phyloP scores from a whole-genome alignment of 768 basidiomycete genomes.

The Rhizopogon vulgaris region DNA sequence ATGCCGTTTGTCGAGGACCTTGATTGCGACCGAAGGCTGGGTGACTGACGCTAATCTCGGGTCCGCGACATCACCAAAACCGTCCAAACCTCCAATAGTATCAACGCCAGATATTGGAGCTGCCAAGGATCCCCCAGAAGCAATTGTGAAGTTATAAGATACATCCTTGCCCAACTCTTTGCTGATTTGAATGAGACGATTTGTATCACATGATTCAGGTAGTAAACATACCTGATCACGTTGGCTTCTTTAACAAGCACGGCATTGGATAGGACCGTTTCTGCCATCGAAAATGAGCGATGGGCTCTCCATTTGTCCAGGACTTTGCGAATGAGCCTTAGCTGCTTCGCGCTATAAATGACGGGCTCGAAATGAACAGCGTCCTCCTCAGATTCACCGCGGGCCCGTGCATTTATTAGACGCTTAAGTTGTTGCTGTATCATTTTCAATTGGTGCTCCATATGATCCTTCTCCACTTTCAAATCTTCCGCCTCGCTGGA shows the following conservation, averaged over 20 bases:
- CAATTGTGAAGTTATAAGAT: constrained; percentile 86
- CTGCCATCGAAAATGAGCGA: constrained; percentile 88
- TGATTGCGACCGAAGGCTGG: constrained; percentile 83
- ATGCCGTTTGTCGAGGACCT: constrained; percentile 84
- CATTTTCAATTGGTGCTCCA: constrained; percentile 81
- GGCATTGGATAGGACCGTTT: constrained; percentile 77
- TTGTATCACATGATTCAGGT: background rate
- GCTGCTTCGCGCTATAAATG: constrained; percentile 76
- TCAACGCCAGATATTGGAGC: constrained; percentile 80
- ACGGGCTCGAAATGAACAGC: constrained; percentile 68
- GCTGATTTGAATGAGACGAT: constrained; percentile 34
- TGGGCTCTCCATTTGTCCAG: constrained; percentile 83
- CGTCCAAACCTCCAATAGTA: constrained; percentile 79
- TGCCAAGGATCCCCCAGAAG: constrained; percentile 75
- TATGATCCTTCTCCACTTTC: constrained; percentile 86
- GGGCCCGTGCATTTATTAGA: constrained; percentile 66
- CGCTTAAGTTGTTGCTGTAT: constrained; percentile 81
- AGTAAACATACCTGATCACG: constrained; percentile 63
- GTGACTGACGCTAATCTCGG: constrained; percentile 64
- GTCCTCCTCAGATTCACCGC: constrained; percentile 67
- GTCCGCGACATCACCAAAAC: constrained; percentile 92
- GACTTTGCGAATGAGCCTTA: constrained; percentile 76
- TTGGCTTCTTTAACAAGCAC: constrained; percentile 92
- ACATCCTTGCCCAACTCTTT: constrained; percentile 85
- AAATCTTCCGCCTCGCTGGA: constrained; percentile 78